A percentile compares a stretch with the other conserved stretches of the same genome.
Conservation (phyloP, 2,329 filamentous ascomycete genomes). For the Aspergillus amoenus region DNA sequence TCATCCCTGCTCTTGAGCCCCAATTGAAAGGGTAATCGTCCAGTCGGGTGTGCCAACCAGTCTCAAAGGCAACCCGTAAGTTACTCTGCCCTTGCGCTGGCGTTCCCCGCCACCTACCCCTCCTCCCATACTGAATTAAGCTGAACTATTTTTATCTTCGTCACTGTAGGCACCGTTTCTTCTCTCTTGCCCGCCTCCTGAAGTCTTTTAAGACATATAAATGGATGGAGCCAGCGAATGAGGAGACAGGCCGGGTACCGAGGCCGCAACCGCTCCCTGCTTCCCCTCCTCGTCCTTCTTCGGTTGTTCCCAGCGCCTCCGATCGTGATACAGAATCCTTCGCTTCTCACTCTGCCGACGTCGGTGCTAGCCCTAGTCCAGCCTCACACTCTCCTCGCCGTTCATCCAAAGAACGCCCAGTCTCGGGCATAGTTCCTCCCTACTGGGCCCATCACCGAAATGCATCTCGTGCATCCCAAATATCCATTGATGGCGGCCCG, state of each 20-base stretch:
- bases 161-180: slow-evolving; percentile 2
- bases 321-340: slow-evolving; percentile 12
- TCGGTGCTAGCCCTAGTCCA: slow-evolving; percentile 14
- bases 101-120: slow-evolving; percentile 12
- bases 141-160: slow-evolving; percentile 17
- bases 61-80: background rate
- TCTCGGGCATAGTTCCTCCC: slow-evolving; percentile 41
- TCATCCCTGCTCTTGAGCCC: background rate
- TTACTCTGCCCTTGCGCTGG: slow-evolving; percentile 8
- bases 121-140: slow-evolving; percentile 16
- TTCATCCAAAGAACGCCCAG: slow-evolving; percentile 23
- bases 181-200: background rate
- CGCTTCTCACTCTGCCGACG: slow-evolving; percentile 7
- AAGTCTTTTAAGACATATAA: slow-evolving; percentile 24
- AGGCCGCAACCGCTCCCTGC: slow-evolving; percentile 26
- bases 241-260: slow-evolving; percentile 35
- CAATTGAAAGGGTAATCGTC: slow-evolving; percentile 3
- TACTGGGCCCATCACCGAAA: slow-evolving; percentile 48
- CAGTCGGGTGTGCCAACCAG: slow-evolving; percentile 5
- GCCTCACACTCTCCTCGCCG: slow-evolving; percentile 17
- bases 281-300: slow-evolving; percentile 17
- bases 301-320: slow-evolving; percentile 10
- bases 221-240: slow-evolving; percentile 45
- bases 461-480: slow-evolving; percentile 41
- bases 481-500: slow-evolving; percentile 39